Percentiles rank a stretch among this genome's conserved stretches.
These are phyloP conservation scores for Silybum marianum DNA, from an alignment of 129 eudicot genomes.

Conservation along the genomic window DNA sequence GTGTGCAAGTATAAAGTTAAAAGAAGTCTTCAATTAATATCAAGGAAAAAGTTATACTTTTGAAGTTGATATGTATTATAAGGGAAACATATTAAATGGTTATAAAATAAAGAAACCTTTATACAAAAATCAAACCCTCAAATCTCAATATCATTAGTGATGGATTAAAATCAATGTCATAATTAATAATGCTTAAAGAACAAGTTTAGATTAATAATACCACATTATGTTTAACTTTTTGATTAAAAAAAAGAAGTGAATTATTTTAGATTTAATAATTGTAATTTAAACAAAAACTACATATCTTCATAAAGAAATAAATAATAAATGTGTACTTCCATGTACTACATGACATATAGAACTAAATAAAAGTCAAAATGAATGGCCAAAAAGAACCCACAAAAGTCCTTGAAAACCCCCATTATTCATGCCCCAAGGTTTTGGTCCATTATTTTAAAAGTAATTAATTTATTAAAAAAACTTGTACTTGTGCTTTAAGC, in stretches of 20 bases:
- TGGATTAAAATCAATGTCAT: not conserved
- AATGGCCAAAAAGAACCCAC: conserved; percentile 16
- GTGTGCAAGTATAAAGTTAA: not conserved
- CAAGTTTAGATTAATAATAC: not conserved
- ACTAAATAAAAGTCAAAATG: conserved; percentile 29
- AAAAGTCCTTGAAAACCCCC: conserved; percentile 29
- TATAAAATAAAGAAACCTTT: not conserved
- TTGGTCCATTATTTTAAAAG: conserved; percentile 20
- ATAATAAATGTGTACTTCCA: conserved; percentile 33
- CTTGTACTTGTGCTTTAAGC: conserved; percentile 20
- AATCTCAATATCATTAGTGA: not conserved
- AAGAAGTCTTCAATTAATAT: too few relatives aligned
- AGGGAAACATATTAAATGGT: not conserved
- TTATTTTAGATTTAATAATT: not conserved
- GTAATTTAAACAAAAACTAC: not conserved
- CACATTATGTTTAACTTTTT: not conserved
- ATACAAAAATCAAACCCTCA: not conserved
- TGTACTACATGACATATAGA: conserved; percentile 33
- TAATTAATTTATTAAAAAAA: not conserved
- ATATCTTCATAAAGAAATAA: conserved; percentile 4
- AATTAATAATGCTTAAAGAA: not conserved
- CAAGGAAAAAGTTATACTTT: not conserved
- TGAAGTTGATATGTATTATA: not conserved
- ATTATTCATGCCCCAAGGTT: conserved; percentile 33
- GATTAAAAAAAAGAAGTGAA: not conserved